These are phyloP conservation scores for Marvania coccoides DNA, from an alignment of 139 green algal genomes.

Conservation along the genomic window DNA sequence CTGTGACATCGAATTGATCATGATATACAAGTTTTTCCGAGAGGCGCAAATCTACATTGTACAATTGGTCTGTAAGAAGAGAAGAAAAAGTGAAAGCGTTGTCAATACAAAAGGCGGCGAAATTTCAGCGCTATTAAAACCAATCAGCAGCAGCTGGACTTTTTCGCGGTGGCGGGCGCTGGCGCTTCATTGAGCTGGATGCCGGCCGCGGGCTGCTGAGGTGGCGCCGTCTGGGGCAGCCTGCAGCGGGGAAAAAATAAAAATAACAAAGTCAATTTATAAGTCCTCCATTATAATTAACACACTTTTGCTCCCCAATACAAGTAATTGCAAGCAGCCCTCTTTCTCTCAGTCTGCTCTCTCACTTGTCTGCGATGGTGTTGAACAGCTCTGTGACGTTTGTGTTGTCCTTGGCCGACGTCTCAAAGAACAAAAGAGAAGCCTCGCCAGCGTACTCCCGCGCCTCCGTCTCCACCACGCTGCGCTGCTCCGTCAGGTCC, in stretches of 20 bases:
- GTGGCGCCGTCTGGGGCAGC: constrained; percentile 13
- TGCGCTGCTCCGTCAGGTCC: constrained; percentile 66
- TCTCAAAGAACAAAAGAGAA: constrained; percentile 81
- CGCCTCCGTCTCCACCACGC: constrained; percentile 35
- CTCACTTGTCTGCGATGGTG: constrained; percentile 54
- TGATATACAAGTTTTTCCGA: too few relatives aligned
- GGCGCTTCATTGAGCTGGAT: constrained; percentile 25
- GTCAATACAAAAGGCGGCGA: neutral
- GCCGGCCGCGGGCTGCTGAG: constrained; percentile 4
- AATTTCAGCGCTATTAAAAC: neutral
- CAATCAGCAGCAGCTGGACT: constrained; percentile 13
- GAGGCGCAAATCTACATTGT: too few relatives aligned
- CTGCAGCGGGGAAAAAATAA: neutral
- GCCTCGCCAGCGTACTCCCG: constrained; percentile 80
- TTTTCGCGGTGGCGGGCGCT: neutral
- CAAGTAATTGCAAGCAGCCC: neutral
- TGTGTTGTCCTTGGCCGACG: constrained; percentile 76
- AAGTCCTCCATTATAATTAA: too few relatives aligned
- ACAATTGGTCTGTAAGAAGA: too few relatives aligned
- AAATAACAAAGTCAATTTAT: neutral
- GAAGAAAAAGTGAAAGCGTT: neutral
- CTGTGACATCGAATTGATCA: too few relatives aligned
- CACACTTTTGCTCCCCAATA: too few relatives aligned
- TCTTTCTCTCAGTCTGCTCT: neutral
- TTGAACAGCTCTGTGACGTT: constrained; percentile 85